Percentiles rank a stretch among this genome's conserved stretches.
Evolutionary conservation across 352 stramenopile genomes (phyloP).

Genomic region (Pythium pectinolyticum): DNA sequence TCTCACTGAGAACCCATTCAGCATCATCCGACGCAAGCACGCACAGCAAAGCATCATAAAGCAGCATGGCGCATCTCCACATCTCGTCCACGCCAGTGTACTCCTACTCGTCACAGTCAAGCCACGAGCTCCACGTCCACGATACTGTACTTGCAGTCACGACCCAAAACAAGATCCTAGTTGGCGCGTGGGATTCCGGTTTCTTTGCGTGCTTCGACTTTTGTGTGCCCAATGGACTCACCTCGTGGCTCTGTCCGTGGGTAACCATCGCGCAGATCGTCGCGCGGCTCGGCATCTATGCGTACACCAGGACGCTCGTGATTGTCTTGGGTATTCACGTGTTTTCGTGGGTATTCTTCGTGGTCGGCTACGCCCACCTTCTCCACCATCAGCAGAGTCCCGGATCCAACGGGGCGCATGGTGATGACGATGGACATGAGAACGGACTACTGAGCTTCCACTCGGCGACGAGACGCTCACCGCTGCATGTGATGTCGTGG

Average conservation of each 20-base stretch:
- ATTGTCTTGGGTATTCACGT: conserved; percentile 32
- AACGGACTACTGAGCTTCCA: conserved; percentile 7
- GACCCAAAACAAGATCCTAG: conserved; percentile 10
- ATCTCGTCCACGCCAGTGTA: conserved; percentile 15
- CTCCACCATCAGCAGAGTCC: background rate
- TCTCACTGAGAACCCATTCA: background rate
- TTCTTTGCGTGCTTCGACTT: conserved; percentile 49
- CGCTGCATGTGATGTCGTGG: conserved; percentile 22
- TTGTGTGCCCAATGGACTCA: conserved; percentile 50
- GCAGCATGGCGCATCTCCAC: too few relatives aligned
- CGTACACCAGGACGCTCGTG: conserved; percentile 41
- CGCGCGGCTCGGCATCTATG: conserved; percentile 42
- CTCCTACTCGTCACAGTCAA: conserved; percentile 1
- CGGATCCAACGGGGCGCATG: conserved; percentile 9
- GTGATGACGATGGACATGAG: background rate
- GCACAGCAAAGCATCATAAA: too few relatives aligned
- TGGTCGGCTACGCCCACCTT: conserved; percentile 2
- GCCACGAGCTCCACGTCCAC: background rate
- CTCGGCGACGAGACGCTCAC: conserved; percentile 14
- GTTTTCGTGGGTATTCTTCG: conserved; percentile 1
- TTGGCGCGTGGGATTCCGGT: conserved; percentile 31
- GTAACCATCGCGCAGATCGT: conserved; percentile 57
- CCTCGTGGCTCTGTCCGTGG: conserved; percentile 53
- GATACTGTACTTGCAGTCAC: background rate
- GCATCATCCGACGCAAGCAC: conserved; percentile 3